phyloP scores from a whole-genome alignment of 108 stramenopile genomes.

The Craspedostauros australis region DNA sequence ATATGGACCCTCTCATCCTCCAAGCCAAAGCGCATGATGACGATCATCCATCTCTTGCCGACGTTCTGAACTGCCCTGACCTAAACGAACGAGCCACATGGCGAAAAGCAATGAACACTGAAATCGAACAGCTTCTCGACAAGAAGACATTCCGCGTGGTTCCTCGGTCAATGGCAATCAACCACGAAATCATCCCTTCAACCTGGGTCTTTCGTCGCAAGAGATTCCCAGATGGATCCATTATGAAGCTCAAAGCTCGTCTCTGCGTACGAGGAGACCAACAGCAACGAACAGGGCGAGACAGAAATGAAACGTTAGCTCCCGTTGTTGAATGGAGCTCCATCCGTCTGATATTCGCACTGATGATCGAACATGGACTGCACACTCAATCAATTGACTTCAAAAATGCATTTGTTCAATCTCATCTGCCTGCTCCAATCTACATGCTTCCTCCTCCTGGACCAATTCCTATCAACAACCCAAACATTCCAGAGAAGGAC shows the following conservation, averaged over 20 bases:
- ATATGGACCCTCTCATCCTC: neutral
- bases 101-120: neutral
- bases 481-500: constrained; percentile 10
- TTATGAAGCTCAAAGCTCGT: constrained; percentile 27
- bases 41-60: constrained; percentile 1
- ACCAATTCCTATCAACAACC: constrained; percentile 11
- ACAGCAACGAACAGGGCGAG: constrained; percentile 20
- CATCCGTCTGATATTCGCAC: constrained; percentile 6
- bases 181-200: neutral
- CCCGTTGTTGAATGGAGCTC: constrained; percentile 43
- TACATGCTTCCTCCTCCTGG: constrained; percentile 14
- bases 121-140: neutral
- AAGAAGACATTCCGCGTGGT: neutral
- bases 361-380: neutral
- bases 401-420: constrained; percentile 20
- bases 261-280: constrained; percentile 32
- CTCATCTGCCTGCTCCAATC: constrained; percentile 1
- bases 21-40: neutral
- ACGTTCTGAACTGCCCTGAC: neutral
- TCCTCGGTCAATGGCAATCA: neutral
- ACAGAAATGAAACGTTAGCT: constrained; percentile 28
- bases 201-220: constrained; percentile 27
- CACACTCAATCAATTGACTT: constrained; percentile 20
- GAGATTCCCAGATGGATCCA: constrained; percentile 17
- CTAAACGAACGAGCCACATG: neutral